A percentile compares a stretch with the other conserved stretches of the same genome.
Conservation (phyloP, 169 alveolate genomes). For the Plasmodium yoelii region DNA sequence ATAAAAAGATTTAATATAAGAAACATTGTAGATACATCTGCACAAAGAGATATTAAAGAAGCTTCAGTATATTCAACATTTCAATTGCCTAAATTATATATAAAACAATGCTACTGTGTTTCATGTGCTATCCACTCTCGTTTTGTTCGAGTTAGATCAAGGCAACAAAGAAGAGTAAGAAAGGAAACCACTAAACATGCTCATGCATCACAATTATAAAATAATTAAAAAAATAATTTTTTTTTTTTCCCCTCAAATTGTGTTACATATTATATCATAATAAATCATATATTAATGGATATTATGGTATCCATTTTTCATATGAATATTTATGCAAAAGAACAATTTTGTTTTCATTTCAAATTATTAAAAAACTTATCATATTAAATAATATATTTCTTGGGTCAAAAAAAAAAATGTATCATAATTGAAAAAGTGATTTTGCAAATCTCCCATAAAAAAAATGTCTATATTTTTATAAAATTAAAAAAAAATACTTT, state of each 20-base stretch:
- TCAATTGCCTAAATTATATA: conserved; percentile 97
- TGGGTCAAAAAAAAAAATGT: neutral
- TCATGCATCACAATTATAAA: conserved; percentile 63
- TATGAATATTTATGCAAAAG: conserved; percentile 1
- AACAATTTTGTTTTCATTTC: conserved; percentile 17
- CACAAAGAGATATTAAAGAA: conserved; percentile 98
- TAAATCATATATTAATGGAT: neutral
- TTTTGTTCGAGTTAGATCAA: conserved; percentile 96
- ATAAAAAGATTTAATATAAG: conserved; percentile 98
- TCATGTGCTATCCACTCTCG: conserved; percentile 99
- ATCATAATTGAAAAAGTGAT: neutral
- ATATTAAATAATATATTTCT: neutral
- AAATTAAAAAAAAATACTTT: too few species aligned
- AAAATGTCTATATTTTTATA: too few species aligned
- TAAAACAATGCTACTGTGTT: conserved; percentile 99
- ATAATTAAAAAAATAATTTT: neutral
- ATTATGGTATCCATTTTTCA: neutral
- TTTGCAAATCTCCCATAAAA: neutral
- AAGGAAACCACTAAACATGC: conserved; percentile 75
- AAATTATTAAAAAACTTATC: neutral
- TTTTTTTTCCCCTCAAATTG: neutral
- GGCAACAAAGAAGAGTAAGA: conserved; percentile 92
- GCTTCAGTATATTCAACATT: conserved; percentile 94
- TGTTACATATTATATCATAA: neutral
- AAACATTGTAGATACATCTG: conserved; percentile 98